A percentile compares a stretch with the other conserved stretches of the same genome.
Conservation (phyloP, 1,139 yeast species). For the Magnusiomyces clavatus region DNA sequence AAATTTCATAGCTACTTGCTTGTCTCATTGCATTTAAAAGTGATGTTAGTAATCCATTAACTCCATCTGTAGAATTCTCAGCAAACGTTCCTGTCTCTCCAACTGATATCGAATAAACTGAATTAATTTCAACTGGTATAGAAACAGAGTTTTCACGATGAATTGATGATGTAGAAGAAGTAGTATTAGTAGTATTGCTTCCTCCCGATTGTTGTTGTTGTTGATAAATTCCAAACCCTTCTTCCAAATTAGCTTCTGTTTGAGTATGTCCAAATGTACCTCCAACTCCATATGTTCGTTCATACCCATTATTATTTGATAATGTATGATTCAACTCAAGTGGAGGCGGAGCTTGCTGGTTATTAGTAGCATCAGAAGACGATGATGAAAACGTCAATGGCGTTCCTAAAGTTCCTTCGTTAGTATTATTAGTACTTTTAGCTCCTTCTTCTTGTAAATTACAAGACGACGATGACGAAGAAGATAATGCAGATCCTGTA, state of each 20-base stretch:
- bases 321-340: no score
- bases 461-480: no score
- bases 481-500: no score
- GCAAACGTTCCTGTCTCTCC: conserved; percentile 55
- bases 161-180: neutral
- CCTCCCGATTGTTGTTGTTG: neutral
- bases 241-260: neutral
- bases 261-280: neutral
- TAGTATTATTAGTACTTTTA: no score
- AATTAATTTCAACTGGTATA: conserved; percentile 17
- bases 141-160: neutral
- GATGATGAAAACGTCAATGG: no score
- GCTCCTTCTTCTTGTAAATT: no score
- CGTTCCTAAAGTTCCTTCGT: no score
- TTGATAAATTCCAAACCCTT: neutral
- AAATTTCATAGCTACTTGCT: neutral
- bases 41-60: conserved; percentile 56
- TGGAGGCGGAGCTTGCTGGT: no score
- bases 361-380: no score
- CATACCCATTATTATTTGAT: no score
- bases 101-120: conserved; percentile 54
- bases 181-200: neutral
- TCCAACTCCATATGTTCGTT: neutral
- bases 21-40: conserved; percentile 14
- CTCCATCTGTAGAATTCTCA: conserved; percentile 61